phyloP scores from a whole-genome alignment of 805 yeast genomes.

The Saccharomycopsis malanga region DNA sequence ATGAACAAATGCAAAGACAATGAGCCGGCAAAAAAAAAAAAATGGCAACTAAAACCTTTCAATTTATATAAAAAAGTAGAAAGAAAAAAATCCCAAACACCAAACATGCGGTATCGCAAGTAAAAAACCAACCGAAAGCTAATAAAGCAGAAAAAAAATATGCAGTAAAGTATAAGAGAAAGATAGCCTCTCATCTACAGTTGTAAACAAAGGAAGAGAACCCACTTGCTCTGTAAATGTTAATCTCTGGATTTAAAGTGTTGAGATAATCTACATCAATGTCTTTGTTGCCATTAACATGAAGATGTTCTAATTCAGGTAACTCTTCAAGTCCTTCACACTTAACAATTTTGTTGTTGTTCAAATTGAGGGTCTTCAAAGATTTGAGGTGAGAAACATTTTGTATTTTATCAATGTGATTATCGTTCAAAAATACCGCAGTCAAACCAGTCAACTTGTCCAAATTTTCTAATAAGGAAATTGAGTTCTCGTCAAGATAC shows the following conservation, averaged over 20 bases:
- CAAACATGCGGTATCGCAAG: not conserved
- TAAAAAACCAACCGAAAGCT: not conserved
- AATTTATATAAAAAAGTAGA: no score
- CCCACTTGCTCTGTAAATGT: constrained; percentile 9
- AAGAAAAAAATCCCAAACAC: not conserved
- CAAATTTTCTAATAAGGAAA: constrained; percentile 1
- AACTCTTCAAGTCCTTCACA: constrained; percentile 10
- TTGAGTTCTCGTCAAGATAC: constrained; percentile 39
- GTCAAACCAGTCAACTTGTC: not conserved
- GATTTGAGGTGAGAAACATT: constrained; percentile 8
- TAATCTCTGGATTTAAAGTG: constrained; percentile 5
- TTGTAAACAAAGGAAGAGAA: constrained; percentile 9
- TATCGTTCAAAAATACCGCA: constrained; percentile 9
- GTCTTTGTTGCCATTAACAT: constrained; percentile 11
- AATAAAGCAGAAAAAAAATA: not conserved
- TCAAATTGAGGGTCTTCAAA: constrained; percentile 8
- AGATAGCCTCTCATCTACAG: constrained; percentile 4
- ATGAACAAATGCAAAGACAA: no score
- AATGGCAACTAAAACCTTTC: not conserved
- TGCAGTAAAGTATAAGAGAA: not conserved
- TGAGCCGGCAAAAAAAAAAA: not conserved
- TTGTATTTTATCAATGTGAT: constrained; percentile 6
- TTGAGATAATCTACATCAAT: constrained; percentile 7
- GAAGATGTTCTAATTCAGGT: constrained; percentile 7
- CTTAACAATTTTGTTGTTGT: constrained; percentile 5